Conservation (phyloP, 768 basidiomycete species). For the Lactarius hatsudake region DNA sequence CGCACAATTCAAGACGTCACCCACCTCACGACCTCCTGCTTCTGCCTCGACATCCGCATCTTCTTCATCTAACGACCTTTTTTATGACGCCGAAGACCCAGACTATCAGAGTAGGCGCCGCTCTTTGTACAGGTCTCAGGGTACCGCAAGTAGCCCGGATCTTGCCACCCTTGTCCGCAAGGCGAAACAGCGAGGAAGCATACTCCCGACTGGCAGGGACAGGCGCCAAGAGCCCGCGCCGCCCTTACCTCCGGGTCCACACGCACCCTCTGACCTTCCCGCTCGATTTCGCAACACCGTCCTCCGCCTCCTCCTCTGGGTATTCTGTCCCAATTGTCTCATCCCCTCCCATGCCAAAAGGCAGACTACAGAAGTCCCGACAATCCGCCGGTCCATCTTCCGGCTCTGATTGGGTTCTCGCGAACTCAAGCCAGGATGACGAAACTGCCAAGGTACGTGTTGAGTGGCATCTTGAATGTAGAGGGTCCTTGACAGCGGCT, state of each 20-base stretch:
- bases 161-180: constrained; percentile 83
- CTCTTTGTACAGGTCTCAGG: constrained; percentile 83
- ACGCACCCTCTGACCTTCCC: constrained; percentile 16
- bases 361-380: constrained; percentile 25
- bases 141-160: constrained; percentile 90
- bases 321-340: constrained; percentile 32
- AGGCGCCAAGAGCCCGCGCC: constrained; percentile 42
- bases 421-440: constrained; percentile 44
- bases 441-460: constrained; percentile 47
- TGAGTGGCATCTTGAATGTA: constrained; percentile 13
- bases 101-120: constrained; percentile 74
- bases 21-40: constrained; percentile 32
- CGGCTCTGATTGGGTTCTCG: constrained; percentile 47
- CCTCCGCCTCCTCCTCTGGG: constrained; percentile 41
- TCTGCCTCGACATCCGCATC: constrained; percentile 44
- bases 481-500: constrained; percentile 10
- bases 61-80: constrained; percentile 56
- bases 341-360: constrained; percentile 33
- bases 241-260: constrained; percentile 38
- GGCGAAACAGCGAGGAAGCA: constrained; percentile 65
- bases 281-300: constrained; percentile 40
- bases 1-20: constrained; percentile 39
- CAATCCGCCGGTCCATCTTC: constrained; percentile 28
- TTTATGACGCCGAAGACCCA: constrained; percentile 61
- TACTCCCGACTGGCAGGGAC: constrained; percentile 37